A percentile compares a stretch with the other conserved stretches of the same genome.
Evolutionary conservation across 331 rosid species (phyloP).

Genomic region (Stylosanthes scabra): DNA sequence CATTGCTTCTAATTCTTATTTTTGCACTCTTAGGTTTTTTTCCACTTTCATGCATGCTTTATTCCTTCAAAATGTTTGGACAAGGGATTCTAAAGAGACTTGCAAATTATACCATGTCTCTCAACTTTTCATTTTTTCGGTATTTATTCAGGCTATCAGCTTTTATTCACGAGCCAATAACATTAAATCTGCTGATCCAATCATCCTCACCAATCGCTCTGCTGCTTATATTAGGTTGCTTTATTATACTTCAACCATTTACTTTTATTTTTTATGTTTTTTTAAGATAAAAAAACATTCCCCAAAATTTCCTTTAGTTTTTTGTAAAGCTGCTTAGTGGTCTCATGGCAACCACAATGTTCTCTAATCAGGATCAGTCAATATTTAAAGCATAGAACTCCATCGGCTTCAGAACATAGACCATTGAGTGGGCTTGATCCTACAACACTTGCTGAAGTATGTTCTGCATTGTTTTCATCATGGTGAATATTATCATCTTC

Average conservation of each 20-base stretch:
- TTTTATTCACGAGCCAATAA: constrained; percentile 85
- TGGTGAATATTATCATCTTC: constrained; percentile 34
- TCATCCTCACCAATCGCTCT: constrained; percentile 86
- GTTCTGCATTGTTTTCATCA: constrained; percentile 37
- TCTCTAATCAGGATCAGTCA: constrained; percentile 76
- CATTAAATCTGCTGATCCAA: constrained; percentile 82
- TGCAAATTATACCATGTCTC: constrained; percentile 25
- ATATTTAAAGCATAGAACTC: constrained; percentile 62
- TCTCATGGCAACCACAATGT: constrained; percentile 38
- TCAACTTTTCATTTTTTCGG: constrained; percentile 39
- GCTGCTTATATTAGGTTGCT: constrained; percentile 85
- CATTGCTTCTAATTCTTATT: neutral
- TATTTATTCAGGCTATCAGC: constrained; percentile 74
- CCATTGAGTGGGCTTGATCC: constrained; percentile 97
- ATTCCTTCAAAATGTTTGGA: constrained; percentile 21
- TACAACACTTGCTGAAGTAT: constrained; percentile 91
- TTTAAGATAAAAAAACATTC: neutral
- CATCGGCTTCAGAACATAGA: constrained; percentile 85
- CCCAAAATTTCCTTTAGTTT: constrained; percentile 26
- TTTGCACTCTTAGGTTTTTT: constrained; percentile 7
- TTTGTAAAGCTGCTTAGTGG: constrained; percentile 36
- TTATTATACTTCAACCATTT: constrained; percentile 18
- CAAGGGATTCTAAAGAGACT: constrained; percentile 20
- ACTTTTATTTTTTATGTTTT: constrained; percentile 31
- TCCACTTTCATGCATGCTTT: constrained; percentile 10